Evolutionary conservation across 331 rosid genomes (phyloP), one percentile per base, ranked within the genome.

Genomic region (Quercus tomentella): DNA sequence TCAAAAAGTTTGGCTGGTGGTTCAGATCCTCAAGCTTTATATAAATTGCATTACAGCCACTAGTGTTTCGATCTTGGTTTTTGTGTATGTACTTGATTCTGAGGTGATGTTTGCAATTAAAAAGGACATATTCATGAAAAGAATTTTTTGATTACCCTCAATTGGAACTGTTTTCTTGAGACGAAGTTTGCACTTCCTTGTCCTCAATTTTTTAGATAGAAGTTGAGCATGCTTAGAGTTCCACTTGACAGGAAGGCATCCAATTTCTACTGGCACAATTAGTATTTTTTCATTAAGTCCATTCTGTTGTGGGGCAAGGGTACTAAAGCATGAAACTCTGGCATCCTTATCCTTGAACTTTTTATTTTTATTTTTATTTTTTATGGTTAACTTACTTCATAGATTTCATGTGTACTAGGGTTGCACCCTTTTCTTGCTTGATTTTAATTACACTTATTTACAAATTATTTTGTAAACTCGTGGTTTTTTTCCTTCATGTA

Each of bases 401-500:
- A 12, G 18, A 49, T 49, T 49, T 49, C 54, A 10, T 14, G 5
- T 9, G 15, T 49, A 12, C 15, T 49, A 12, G 54, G 54, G 54
- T 49, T 49, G 17, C 17, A 14, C 54, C 5, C 17, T 14, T 49
- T 49, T 49, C 18, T 49, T 14, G 54, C 54, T 49, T 49, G 15
- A 11, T 49, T 49, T 49, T 49, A 49, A 14, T 49, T 14, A 49
- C 54, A 14, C 54, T 45, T 45, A 49, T 12, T 49, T 11, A 14
- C 15, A 49, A 49, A 10, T 12, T 49, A 14, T 49, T 43, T 49
- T 49, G 54, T 49, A 45, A 45, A 30, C 17, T 71, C 21, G 31
- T 77, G 62, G 30, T 65, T 25, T 26, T 66, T 26, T 77, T 68
- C 22, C n/a, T 18, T 79, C 28, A 69, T 84, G 77, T 76, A 73